Conservation (phyloP, 164 flowering plant genomes). For the Vitis riparia region DNA sequence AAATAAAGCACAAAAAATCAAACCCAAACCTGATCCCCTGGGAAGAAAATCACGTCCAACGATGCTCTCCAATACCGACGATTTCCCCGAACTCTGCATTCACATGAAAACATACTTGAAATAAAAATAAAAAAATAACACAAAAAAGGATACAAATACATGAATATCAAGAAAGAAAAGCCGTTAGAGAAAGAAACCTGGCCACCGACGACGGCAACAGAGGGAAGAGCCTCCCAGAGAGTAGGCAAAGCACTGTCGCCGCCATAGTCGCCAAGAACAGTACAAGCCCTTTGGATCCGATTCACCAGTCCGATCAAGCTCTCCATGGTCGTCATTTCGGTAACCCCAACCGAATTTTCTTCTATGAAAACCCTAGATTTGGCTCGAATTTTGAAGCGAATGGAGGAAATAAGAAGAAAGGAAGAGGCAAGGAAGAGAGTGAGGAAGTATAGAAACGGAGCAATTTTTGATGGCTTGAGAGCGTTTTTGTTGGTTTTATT, state of each 20-base stretch:
- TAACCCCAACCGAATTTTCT: background rate
- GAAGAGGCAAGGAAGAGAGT: background rate
- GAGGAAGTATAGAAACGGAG: slow-evolving; percentile 1
- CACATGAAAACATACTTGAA: slow-evolving; percentile 2
- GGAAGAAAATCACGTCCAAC: slow-evolving; percentile 90
- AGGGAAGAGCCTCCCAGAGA: slow-evolving; percentile 79
- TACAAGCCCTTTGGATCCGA: slow-evolving; percentile 64
- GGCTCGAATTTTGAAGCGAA: background rate
- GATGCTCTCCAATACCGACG: slow-evolving; percentile 83
- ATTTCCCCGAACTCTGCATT: slow-evolving; percentile 80
- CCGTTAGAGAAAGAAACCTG: slow-evolving; percentile 38
- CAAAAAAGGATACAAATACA: background rate
- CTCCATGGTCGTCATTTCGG: slow-evolving; percentile 59
- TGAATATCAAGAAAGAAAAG: background rate
- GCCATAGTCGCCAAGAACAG: slow-evolving; percentile 67
- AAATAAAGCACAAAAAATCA: background rate
- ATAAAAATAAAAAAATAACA: slow-evolving; percentile 5
- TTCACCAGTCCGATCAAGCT: slow-evolving; percentile 65
- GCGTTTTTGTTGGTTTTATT: background rate
- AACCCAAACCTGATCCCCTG: slow-evolving; percentile 67
- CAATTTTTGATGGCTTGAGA: slow-evolving; percentile 2
- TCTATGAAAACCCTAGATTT: too few species aligned
- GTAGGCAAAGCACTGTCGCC: slow-evolving; percentile 54
- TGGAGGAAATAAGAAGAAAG: background rate
- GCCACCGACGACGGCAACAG: slow-evolving; percentile 77